Base-by-base conservation (phyloP, 495 filamentous ascomycete genomes). In the Chaetomium fimeti region DNA sequence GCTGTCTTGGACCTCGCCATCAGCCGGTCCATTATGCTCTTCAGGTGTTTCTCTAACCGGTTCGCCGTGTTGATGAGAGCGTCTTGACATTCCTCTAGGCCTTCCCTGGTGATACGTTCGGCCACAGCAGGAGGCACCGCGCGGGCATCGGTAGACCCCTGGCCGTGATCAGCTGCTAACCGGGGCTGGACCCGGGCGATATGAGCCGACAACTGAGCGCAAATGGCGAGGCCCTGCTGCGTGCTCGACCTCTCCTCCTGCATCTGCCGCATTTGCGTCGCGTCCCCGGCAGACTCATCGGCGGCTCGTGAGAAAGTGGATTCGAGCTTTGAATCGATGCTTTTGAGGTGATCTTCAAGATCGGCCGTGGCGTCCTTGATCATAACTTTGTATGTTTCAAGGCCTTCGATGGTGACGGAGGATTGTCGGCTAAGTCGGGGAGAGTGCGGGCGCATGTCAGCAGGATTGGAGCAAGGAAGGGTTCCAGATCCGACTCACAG, bases 191-290 rank as follows among this genome's bases (percentile, higher is more conserved):
- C 63, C 29, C 66, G 66, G 13, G 53, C 68, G 61, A 80, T 74
- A 40, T 79, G 74, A 18, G 64, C 66, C 12, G 73, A 77, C 38
- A 79, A 60, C 53, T 75, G 63, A 29, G 71, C 62, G 69, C 77
- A 80, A 51, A 82, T 79, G 60, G 72, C 62, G 51, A 82, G 76
- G 65, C 77, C 79, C 61, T 79, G 72, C 67, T 80, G 66, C 42
- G 77, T 77, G 59, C 75, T 78, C 38, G 69, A 49, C 57, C 71
- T 75, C 66, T 82, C 78, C 36, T 79, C 76, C 66, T 72, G 65
- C 61, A 79, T 68, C 36, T 64, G 68, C 47, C 65, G 70, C 38
- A 73, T 62, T 63, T 78, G 74, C 5, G 45, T 66, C n/a, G 66
- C 58, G 66, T 78, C 73, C 64, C 69, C 63, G 61, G 60, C 55